Percentiles rank a stretch among this genome's conserved stretches.
phyloP scores from a whole-genome alignment of 1,284 basidiomycete genomes.

The Ustilago hordei region DNA sequence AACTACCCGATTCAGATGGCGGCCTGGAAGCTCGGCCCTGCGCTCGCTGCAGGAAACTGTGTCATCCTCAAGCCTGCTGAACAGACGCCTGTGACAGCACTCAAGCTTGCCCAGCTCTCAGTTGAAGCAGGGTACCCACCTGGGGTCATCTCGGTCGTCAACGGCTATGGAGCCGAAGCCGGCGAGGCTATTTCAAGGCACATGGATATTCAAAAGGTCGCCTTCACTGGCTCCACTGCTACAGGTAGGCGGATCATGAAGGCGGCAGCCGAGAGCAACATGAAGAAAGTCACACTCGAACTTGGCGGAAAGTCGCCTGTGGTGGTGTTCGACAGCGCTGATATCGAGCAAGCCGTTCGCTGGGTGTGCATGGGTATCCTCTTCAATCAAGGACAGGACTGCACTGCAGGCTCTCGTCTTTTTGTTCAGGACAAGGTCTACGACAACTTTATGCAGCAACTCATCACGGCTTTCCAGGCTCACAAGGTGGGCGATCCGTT shows the following conservation, averaged over 20 bases:
- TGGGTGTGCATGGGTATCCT: conserved; percentile 84
- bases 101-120: conserved; percentile 79
- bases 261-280: conserved; percentile 82
- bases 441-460: conserved; percentile 75
- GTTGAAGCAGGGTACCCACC: conserved; percentile 83
- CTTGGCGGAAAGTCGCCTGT: conserved; percentile 86
- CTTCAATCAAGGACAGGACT: conserved; percentile 74
- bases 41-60: conserved; percentile 70
- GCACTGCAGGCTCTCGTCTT: conserved; percentile 79
- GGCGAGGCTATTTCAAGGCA: conserved; percentile 77
- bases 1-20: conserved; percentile 77
- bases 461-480: conserved; percentile 74
- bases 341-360: conserved; percentile 70
- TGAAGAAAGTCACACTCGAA: conserved; percentile 84
- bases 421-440: conserved; percentile 78
- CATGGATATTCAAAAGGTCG: conserved; percentile 76
- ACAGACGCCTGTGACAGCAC: conserved; percentile 76
- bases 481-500: conserved; percentile 78
- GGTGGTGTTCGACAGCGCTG: conserved; percentile 77
- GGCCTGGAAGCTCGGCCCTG: conserved; percentile 74
- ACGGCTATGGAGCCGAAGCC: conserved; percentile 83
- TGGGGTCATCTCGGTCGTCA: conserved; percentile 78
- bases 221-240: conserved; percentile 75
- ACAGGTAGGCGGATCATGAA: conserved; percentile 82
- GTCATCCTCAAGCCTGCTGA: conserved; percentile 78